Base-by-base conservation (phyloP, 139 green algal genomes). In the Edaphochlamys debaryana region DNA sequence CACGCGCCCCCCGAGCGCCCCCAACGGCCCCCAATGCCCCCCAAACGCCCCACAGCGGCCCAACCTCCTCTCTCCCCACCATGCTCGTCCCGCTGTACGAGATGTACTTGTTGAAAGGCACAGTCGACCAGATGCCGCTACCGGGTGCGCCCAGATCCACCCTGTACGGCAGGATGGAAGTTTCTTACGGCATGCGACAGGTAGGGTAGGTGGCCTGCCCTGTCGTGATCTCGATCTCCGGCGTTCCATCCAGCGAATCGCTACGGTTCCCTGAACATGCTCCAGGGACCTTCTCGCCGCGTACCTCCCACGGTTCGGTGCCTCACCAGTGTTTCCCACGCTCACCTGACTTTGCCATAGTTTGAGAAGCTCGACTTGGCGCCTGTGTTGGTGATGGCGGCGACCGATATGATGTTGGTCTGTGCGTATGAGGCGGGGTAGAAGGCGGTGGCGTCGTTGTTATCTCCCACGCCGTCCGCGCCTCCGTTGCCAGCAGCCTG, bases 401-500 rank as follows among this genome's bases (percentile, higher is more conserved):
- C 71, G 4, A 60, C 48, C 8, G 71, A 68, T 48, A 48, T 79
- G 48, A 79, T 67, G 71, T 67, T 67, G 50, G 45, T 17, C 8
- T 32, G 45, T 3, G 50, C 11, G 50, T 79, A 79, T 48, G n/a
- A 54, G 71, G 71, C 48, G 50, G 71, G 71, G 71, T 79, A 79
- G 48, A 5, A 52, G 48, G 71, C 48, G 30, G 4, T 67, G 48
- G 45, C 50, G 45, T 79, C 71, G 71, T 79, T 79, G 71, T 79
- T 37, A n/a, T 25, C 11, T 4, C 25, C 52, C 25, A 32, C 50
- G 45, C 63, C 63, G 71, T 45, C 71, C 8, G 45, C 45, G 13
- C 38, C 27, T 3, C 38, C 71, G 50, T 66, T 79, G 50, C 45
- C 45, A 9, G 45, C 45, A 13, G 45, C 45, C 45, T 54, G n/a